A percentile compares a stretch with the other conserved stretches of the same genome.
Conservation (phyloP, 2,329 filamentous ascomycete genomes). For the Zymoseptoria passerinii region DNA sequence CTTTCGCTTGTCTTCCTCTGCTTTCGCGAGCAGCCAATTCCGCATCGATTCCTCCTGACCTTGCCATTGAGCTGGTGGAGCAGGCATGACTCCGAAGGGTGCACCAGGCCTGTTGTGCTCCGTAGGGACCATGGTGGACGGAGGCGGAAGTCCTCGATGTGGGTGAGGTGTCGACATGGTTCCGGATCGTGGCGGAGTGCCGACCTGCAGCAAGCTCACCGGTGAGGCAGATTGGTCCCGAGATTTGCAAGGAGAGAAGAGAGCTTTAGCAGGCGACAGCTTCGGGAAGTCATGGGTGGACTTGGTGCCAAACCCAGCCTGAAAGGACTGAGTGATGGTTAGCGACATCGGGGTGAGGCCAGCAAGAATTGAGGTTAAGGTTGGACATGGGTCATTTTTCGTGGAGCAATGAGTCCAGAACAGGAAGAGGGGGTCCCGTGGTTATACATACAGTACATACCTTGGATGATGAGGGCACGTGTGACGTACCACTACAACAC, state of each 20-base stretch:
- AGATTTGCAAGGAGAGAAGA: conserved; percentile 33
- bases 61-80: conserved; percentile 42
- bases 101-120: conserved; percentile 36
- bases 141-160: conserved; percentile 47
- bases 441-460: not conserved
- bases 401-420: not conserved
- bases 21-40: conserved; percentile 44
- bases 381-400: conserved; percentile 15
- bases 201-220: conserved; percentile 35
- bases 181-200: conserved; percentile 27
- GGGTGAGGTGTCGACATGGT: conserved; percentile 45
- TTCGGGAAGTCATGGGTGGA: conserved; percentile 43
- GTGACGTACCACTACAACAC: conserved; percentile 6
- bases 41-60: conserved; percentile 45
- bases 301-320: conserved; percentile 41
- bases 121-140: conserved; percentile 45
- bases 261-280: conserved; percentile 31
- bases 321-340: conserved; percentile 42
- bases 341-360: conserved; percentile 37
- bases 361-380: conserved; percentile 4
- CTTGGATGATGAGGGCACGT: not conserved
- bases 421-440: not conserved
- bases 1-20: conserved; percentile 45
- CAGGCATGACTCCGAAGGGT: conserved; percentile 33
- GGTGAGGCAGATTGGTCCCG: conserved; percentile 31